Conservation (phyloP, 2,329 filamentous ascomycete genomes). For the Spiromastix sp. region DNA sequence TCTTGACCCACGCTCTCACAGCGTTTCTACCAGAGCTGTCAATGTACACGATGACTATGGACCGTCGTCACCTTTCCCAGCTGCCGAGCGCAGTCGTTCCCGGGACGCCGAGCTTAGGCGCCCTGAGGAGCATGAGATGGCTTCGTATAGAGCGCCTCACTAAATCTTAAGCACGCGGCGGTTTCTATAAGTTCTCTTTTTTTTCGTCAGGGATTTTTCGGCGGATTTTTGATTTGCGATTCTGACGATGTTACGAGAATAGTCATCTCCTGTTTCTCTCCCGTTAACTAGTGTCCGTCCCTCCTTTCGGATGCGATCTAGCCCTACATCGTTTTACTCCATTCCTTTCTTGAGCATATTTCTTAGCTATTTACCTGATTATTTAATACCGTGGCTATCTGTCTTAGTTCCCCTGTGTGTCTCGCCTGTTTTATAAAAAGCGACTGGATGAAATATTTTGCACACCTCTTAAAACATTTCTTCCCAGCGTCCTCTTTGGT, state of each 20-base stretch:
- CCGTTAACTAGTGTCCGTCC: not conserved
- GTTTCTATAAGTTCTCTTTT: not conserved
- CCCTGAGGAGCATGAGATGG: not conserved
- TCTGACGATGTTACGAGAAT: too few relatives aligned
- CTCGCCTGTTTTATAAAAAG: too few relatives aligned
- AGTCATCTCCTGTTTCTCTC: not conserved
- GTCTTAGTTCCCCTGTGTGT: not conserved
- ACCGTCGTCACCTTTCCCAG: too few relatives aligned
- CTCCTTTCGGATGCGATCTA: not conserved
- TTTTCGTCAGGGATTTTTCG: not conserved
- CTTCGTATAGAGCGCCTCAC: not conserved
- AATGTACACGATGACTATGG: too few relatives aligned
- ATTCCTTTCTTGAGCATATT: not conserved
- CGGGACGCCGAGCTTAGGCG: too few relatives aligned
- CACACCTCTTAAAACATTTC: too few relatives aligned
- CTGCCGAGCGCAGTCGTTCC: not conserved
- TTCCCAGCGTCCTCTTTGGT: too few relatives aligned
- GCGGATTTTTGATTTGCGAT: not conserved
- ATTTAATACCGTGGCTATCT: not conserved
- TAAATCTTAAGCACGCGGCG: not conserved
- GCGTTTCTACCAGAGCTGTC: conserved; percentile 13
- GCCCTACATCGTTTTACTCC: not conserved
- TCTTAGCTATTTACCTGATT: too few relatives aligned
- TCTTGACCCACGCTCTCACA: conserved; percentile 13
- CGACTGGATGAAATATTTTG: too few relatives aligned